Base-by-base conservation (phyloP, 345 rosid genomes). In the Combretum micranthum region DNA sequence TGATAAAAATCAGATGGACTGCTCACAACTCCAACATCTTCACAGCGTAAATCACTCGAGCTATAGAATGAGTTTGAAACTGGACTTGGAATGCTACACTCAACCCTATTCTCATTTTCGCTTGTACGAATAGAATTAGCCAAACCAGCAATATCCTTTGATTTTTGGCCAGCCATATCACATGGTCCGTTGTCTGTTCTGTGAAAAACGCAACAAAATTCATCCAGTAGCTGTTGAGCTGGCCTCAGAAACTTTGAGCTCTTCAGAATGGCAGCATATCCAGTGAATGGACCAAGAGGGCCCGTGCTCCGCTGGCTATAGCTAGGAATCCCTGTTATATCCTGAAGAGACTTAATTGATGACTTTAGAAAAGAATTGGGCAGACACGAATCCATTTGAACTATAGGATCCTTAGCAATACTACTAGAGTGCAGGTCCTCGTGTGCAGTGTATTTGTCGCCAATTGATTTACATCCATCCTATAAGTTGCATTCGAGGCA, bases 221-320 rank as follows among this genome's bases (percentile, higher is more conserved):
- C 81, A 50, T 78, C 77, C 62, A 85, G 19, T 10, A 83, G 60
- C 15, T 78, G 72, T 51, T 78, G 82, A 4, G 88, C 79, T 2
- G 83, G 80, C 64, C 61, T 80, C 68, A 83, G 65, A 68, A 83
- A 85, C 42, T 67, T 76, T 3, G 88, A 85, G 52, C 76, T 73
- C 68, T 80, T 83, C 17, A 85, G 67, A 57, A 85, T 77, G 4
- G 83, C 69, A 15, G 93, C 86, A 53, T 83, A 85, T 18, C 93
- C 93, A 0, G 86, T 85, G 65, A 85, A 85, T 0, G 93, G 93
- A 25, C 93, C 88, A 6, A 83, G 83, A 55, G 93, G 93, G 15
- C 83, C 84, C 0, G 74, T 56, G 9, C 60, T 71, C 32, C 74
- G 59, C 19, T 63, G 54, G 51, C 17, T 42, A 21, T 15, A 60